Percentiles rank a stretch among this genome's conserved stretches.
These are phyloP conservation scores for Lentinula boryana DNA, from an alignment of 768 basidiomycete genomes.

Conservation along the genomic window DNA sequence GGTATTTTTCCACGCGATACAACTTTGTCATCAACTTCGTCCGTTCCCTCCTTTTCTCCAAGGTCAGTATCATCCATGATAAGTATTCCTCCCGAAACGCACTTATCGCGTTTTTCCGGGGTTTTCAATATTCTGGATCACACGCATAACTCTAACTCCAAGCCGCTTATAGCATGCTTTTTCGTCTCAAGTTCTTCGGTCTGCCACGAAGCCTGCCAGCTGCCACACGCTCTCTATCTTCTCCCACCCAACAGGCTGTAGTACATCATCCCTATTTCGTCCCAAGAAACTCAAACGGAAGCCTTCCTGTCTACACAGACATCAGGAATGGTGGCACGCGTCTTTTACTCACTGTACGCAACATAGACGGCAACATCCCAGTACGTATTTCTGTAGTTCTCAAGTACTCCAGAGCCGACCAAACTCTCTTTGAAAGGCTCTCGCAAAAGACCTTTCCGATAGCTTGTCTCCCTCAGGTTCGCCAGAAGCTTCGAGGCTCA, in stretches of 20 bases:
- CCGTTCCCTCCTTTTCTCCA: neutral
- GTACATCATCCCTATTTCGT: constrained; percentile 46
- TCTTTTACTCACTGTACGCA: constrained; percentile 53
- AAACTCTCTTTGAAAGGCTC: constrained; percentile 32
- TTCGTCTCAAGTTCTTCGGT: neutral
- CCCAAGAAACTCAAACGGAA: constrained; percentile 58
- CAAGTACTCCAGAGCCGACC: constrained; percentile 1
- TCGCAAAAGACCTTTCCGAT: constrained; percentile 49
- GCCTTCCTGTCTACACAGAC: constrained; percentile 73
- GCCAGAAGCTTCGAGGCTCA: constrained; percentile 41
- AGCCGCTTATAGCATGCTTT: neutral
- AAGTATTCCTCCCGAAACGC: neutral
- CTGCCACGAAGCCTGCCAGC: constrained; percentile 10
- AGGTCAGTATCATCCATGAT: neutral
- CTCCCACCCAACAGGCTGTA: constrained; percentile 9
- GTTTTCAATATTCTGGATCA: neutral
- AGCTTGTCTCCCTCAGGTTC: constrained; percentile 46
- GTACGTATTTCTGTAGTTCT: constrained; percentile 31
- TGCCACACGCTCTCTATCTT: constrained; percentile 12
- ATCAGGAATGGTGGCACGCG: constrained; percentile 61
- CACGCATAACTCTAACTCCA: neutral
- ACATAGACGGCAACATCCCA: constrained; percentile 57
- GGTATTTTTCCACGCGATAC: neutral
- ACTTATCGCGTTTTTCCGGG: neutral
- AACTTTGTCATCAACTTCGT: neutral